phyloP scores from a whole-genome alignment of 495 filamentous ascomycete genomes.

The Aspergillus steynii region DNA sequence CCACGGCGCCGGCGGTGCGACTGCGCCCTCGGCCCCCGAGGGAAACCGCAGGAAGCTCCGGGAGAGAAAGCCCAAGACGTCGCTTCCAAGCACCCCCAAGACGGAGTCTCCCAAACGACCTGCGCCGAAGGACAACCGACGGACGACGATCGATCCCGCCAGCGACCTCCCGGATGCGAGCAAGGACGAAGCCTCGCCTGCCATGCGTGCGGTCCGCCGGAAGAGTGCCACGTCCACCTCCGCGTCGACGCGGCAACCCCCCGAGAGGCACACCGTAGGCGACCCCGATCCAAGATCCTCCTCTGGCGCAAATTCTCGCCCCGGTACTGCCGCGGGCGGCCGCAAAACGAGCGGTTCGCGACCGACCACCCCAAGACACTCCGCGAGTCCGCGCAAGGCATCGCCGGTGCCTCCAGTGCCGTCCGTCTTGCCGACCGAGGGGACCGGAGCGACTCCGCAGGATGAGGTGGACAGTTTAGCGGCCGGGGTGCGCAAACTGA shows the following conservation, averaged over 20 bases:
- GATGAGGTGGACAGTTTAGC: slow-evolving; percentile 64
- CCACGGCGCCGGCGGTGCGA: slow-evolving; percentile 24
- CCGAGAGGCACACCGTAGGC: slow-evolving; percentile 7
- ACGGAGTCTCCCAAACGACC: slow-evolving; percentile 51
- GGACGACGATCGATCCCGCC: slow-evolving; percentile 65
- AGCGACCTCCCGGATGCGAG: slow-evolving; percentile 40
- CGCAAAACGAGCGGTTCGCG: slow-evolving; percentile 48
- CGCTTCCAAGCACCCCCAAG: slow-evolving; percentile 38
- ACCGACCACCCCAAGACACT: slow-evolving; percentile 47
- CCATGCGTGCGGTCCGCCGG: slow-evolving; percentile 35
- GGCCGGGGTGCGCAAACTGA: slow-evolving; percentile 64
- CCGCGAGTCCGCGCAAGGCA: slow-evolving; percentile 40
- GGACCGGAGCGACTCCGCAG: slow-evolving; percentile 2
- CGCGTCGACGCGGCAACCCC: slow-evolving; percentile 15
- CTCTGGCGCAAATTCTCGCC: slow-evolving; percentile 21
- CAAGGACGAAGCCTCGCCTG: slow-evolving; percentile 41
- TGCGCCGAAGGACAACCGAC: slow-evolving; percentile 51
- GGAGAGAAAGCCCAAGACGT: slow-evolving; percentile 62
- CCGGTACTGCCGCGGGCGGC: slow-evolving; percentile 26
- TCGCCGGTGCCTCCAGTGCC: slow-evolving; percentile 50
- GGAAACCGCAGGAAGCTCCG: slow-evolving; percentile 70
- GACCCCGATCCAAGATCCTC: slow-evolving; percentile 21
- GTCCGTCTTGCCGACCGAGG: slow-evolving; percentile 11
- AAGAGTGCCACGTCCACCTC: slow-evolving; percentile 32
- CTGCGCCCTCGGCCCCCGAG: slow-evolving; percentile 37